These are phyloP conservation scores for Leccinum rimulosum DNA, from an alignment of 768 basidiomycete species.

Conservation along the genomic window DNA sequence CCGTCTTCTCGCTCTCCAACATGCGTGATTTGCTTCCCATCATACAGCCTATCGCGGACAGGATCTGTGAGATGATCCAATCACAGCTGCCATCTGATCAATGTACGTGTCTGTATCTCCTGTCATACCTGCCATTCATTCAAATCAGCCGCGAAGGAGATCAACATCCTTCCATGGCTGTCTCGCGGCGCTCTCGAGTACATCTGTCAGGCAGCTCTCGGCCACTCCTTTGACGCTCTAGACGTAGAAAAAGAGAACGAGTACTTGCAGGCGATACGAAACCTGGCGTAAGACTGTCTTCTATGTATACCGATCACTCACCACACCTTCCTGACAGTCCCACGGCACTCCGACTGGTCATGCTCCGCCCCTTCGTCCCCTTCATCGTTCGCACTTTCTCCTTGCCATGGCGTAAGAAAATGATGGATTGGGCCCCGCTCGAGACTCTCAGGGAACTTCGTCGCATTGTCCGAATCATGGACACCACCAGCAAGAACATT, in stretches of 20 bases:
- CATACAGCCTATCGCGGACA: constrained; percentile 34
- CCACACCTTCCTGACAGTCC: constrained; percentile 18
- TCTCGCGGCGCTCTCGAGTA: constrained; percentile 36
- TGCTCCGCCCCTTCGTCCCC: constrained; percentile 34
- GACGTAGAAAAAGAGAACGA: constrained; percentile 23
- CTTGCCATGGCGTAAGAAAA: constrained; percentile 30
- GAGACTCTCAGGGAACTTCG: constrained; percentile 27
- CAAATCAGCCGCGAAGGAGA: constrained; percentile 25
- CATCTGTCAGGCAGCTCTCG: constrained; percentile 33
- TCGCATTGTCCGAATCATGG: constrained; percentile 29
- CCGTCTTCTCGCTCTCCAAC: constrained; percentile 31
- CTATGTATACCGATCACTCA: not conserved
- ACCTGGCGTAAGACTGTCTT: constrained; percentile 27
- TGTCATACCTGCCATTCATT: not conserved
- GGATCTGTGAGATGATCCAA: constrained; percentile 19
- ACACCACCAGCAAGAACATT: constrained; percentile 26
- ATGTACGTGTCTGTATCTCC: constrained; percentile 14
- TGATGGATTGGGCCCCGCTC: constrained; percentile 34
- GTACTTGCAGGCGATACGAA: constrained; percentile 30
- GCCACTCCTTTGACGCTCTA: constrained; percentile 33
- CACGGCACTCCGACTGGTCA: constrained; percentile 21
- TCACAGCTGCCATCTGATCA: constrained; percentile 23
- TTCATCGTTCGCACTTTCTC: constrained; percentile 30
- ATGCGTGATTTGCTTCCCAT: constrained; percentile 31
- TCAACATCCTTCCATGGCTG: constrained; percentile 35